Evolutionary conservation across 805 yeast species (phyloP).

Genomic region (Starmerella sp.): DNA sequence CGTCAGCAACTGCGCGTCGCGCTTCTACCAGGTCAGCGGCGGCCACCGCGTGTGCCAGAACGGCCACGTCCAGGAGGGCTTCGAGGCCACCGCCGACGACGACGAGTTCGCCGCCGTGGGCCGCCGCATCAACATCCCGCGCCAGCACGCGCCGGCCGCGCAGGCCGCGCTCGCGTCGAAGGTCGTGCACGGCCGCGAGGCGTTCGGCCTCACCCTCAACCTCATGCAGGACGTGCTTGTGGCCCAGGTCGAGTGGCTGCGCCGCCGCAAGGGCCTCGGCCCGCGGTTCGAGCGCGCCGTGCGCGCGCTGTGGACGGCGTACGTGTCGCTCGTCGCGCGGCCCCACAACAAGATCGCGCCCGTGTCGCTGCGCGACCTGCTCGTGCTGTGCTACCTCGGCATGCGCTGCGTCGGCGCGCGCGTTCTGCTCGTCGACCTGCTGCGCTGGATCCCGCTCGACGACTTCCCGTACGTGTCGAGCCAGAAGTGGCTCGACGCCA

Average conservation of each 20-base stretch:
- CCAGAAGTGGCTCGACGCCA: constrained; percentile 3
- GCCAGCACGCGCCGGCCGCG: background rate
- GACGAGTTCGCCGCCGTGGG: constrained; percentile 30
- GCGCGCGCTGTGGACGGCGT: constrained; percentile 13
- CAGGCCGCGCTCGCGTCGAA: background rate
- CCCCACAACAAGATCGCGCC: background rate
- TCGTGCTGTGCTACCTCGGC: constrained; percentile 10
- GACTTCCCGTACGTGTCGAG: constrained; percentile 11
- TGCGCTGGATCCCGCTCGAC: constrained; percentile 8
- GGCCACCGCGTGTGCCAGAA: constrained; percentile 79
- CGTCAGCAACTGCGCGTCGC: constrained; percentile 74
- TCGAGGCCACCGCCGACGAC: constrained; percentile 42
- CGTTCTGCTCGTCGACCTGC: constrained; percentile 10
- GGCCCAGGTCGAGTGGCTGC: constrained; percentile 11
- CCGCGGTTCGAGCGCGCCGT: constrained; percentile 2
- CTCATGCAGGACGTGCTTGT: constrained; percentile 13
- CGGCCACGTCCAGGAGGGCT: constrained; percentile 82
- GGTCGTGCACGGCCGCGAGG: constrained; percentile 10
- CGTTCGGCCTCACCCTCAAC: background rate
- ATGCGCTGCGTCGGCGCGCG: constrained; percentile 8
- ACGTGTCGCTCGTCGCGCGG: background rate
- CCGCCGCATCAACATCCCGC: constrained; percentile 16
- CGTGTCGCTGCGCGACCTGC: constrained; percentile 7
- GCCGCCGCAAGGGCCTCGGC: background rate
- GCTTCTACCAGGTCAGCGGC: constrained; percentile 56